Evolutionary conservation across 78 protist species (phyloP), one percentile per base, ranked within the genome.

Genomic region (Dictyostelium citrinum): DNA sequence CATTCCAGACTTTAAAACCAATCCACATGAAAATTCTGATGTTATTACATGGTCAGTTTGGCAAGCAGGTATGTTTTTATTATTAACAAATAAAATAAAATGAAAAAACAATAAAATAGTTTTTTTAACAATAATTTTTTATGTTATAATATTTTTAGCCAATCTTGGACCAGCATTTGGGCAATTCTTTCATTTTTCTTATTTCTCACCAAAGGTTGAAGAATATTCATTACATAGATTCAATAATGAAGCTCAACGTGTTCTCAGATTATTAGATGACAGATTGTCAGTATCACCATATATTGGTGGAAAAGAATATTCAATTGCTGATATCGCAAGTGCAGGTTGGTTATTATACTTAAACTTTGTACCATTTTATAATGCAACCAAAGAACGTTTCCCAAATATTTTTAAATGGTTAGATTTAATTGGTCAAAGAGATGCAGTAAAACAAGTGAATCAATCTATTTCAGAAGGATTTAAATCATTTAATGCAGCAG

Each of bases 271-370:
- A 8, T 37, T 74, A 8, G 82, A 84, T 35, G 41, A 24, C 11
- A 95, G 82, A 67, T 91, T 97, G 60, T 90, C 78, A 24, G 97
- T 33, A 2, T 16, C 45, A 8, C 64, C 64, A 45, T 98, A 93
- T 83, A 78, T 98, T 10, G 85, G 84, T 22, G 98, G 99, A 58
- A 83, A 95, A 2, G 96, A 86, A 83, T 95, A 86, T 74, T 90
- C 98, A 20, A 91, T 98, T 67, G 98, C 98, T 10, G 99, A 97
- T 77, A 75, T 75, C 0, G 81, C 81, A 8, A n/a, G 17, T 41
- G 27, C 35, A 3, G 81, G 81, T 41, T 75, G 81, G 81, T 35
- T 43, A 41, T 33, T 75, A 22, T 75, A 75, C 20, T 41, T 75
- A 39, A 75, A 75, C 2, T 14, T 20, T 75, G 43, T 22, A 5